Percentiles rank a stretch among this genome's conserved stretches.
Evolutionary conservation across 352 stramenopile genomes (phyloP).

Genomic region (Phytophthora megakarya): DNA sequence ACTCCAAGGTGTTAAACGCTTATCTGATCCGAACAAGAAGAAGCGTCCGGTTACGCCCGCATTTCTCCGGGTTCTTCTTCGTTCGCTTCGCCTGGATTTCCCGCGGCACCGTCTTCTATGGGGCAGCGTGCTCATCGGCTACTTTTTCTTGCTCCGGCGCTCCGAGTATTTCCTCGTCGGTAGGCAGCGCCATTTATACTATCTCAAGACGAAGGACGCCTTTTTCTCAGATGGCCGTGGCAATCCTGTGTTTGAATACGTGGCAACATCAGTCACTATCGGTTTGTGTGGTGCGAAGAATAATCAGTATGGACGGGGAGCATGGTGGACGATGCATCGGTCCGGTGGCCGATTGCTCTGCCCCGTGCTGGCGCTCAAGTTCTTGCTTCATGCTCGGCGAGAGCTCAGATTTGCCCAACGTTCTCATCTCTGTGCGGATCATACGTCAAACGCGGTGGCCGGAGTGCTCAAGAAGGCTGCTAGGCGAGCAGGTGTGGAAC

Average conservation of each 20-base stretch:
- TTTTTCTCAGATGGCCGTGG: background rate
- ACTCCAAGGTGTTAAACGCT: background rate
- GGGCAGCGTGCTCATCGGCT: background rate
- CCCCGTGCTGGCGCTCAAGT: no score
- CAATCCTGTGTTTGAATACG: background rate
- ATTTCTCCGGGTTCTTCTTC: no score
- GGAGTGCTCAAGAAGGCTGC: no score
- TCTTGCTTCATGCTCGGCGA: no score
- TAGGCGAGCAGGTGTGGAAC: no score
- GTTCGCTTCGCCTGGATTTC: background rate
- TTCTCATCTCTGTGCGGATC: no score
- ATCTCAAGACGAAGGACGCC: background rate
- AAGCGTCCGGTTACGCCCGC: no score
- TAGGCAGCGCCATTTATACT: background rate
- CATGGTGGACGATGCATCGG: constrained; percentile 5
- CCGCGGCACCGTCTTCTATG: background rate
- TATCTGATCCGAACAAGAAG: no score
- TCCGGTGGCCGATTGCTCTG: background rate
- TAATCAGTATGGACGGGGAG: background rate
- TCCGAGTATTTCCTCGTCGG: background rate
- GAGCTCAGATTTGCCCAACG: no score
- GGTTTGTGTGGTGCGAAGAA: background rate
- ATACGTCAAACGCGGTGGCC: no score
- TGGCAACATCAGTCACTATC: background rate
- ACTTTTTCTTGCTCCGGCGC: background rate